Base-by-base conservation (phyloP, 768 basidiomycete species). In the Naganishia friedmannii region DNA sequence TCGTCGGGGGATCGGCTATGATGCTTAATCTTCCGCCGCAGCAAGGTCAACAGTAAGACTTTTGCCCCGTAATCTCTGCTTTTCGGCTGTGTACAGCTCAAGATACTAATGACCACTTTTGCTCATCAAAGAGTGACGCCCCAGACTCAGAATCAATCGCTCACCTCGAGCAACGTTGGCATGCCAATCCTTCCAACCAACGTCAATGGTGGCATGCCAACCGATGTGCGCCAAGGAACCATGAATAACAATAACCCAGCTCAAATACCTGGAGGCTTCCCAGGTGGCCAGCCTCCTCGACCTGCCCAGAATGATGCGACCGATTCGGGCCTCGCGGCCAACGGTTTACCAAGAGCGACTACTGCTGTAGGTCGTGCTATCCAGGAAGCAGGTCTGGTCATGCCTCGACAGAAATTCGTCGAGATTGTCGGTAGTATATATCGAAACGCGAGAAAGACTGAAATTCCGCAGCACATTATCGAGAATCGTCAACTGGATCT, bases 401-500 rank as follows among this genome's bases (percentile, higher is more conserved):
- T 63, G 60, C 60, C 60, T 21, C 60, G 60, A 15, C 60, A 63
- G 28, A 63, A 63, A 42, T 63, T 63, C 29, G 39, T 29, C 8
- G 60, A 63, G 26, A 63, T 63, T 29, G 39, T 45, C 42, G 60
- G 60, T 28, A 63, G 39, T 34, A 63, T 63, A 23, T 63, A 63
- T 28, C 60, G 60, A 23, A 63, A 63, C 29, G 13, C 37, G n/a
- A n/a, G 60, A 13, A 42, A 63, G 26, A 26, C 39, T 7, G 60
- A 63, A 17, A 63, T 63, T 28, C 60, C 60, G 2, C 37, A 63
- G 23, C 60, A 63, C 26, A 29, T 63, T 5, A 63, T 70, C 37
- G 69, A 70, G 34, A 60, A 60, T 34, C 58, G 60, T 54, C 51
- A 28, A 29, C 48, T 70, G 17, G 69, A 70, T 39, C 42, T 60